Evolutionary conservation across 2,329 filamentous ascomycete genomes (phyloP).

Genomic region (Davidsoniella neocaledoniae): DNA sequence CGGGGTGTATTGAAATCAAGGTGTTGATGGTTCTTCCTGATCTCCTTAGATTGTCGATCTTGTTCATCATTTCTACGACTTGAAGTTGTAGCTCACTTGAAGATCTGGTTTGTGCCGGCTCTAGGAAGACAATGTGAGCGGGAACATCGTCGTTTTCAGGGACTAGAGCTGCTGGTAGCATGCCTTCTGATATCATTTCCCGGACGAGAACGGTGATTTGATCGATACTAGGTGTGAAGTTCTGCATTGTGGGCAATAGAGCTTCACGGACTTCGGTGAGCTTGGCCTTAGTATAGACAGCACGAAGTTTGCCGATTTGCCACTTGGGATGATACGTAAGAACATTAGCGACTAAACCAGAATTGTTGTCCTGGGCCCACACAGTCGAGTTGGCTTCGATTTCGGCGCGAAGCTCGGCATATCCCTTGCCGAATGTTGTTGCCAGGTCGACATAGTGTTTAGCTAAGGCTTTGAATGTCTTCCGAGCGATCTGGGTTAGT

Average conservation of each 20-base stretch:
- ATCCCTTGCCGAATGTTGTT: conserved; percentile 41
- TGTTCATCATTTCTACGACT: conserved; percentile 25
- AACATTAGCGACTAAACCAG: conserved; percentile 52
- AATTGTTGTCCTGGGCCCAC: conserved; percentile 60
- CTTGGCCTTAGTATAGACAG: conserved; percentile 48
- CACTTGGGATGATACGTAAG: conserved; percentile 56
- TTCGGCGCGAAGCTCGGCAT: conserved; percentile 41
- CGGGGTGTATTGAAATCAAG: conserved; percentile 36
- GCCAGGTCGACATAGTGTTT: conserved; percentile 58
- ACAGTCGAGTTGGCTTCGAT: conserved; percentile 37
- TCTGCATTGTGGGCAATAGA: conserved; percentile 36
- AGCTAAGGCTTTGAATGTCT: conserved; percentile 29
- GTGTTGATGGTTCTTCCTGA: conserved; percentile 36
- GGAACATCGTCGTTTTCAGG: conserved; percentile 22
- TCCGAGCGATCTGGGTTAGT: conserved; percentile 1
- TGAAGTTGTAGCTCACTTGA: conserved; percentile 22
- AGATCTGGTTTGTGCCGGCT: conserved; percentile 16
- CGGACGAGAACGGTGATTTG: conserved; percentile 31
- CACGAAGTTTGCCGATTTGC: conserved; percentile 55
- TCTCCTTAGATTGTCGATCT: conserved; percentile 28
- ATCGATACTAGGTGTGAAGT: conserved; percentile 24
- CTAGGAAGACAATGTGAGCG: conserved; percentile 34
- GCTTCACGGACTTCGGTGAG: conserved; percentile 33
- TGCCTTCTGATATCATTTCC: conserved; percentile 37
- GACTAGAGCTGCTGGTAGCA: conserved; percentile 36